phyloP scores from a whole-genome alignment of 257 asterid species.

The Buddleja alternifolia region DNA sequence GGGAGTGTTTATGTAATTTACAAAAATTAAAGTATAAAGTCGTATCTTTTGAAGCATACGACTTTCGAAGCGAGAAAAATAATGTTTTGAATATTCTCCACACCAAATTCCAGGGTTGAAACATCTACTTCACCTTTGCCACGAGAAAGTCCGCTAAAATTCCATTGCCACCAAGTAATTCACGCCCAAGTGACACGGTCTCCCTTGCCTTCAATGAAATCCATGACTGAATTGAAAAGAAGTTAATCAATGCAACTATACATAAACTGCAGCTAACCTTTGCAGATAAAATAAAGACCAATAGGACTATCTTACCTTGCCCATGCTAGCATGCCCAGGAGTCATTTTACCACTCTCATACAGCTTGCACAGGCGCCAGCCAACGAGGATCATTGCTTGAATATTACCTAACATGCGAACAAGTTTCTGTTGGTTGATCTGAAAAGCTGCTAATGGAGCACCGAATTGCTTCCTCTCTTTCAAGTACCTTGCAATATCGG shows the following conservation, averaged over 20 bases:
- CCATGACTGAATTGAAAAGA: constrained; percentile 66
- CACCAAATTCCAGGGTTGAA: no score
- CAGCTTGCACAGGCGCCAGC: constrained; percentile 97
- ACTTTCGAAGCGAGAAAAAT: no score
- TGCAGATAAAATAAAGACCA: constrained; percentile 15
- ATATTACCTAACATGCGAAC: constrained; percentile 87
- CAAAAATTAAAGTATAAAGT: no score
- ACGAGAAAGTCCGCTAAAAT: constrained; percentile 73
- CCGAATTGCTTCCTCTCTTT: constrained; percentile 98
- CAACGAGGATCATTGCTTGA: constrained; percentile 88
- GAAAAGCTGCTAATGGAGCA: constrained; percentile 96
- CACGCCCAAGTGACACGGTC: constrained; percentile 76
- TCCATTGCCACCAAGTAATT: constrained; percentile 52
- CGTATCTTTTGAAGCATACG: no score
- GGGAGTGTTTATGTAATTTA: no score
- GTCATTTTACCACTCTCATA: constrained; percentile 95
- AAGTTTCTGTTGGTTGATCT: constrained; percentile 87
- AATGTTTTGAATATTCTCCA: no score
- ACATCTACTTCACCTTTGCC: constrained; percentile 62
- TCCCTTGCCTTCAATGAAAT: constrained; percentile 78
- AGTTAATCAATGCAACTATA: constrained; percentile 15
- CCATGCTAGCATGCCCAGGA: constrained; percentile 96
- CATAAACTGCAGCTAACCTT: not conserved
- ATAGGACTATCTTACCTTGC: constrained; percentile 54
- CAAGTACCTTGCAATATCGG: constrained; percentile 63